These are phyloP conservation scores for Xylaria palmicola DNA, from an alignment of 495 filamentous ascomycete genomes.

Conservation along the genomic window DNA sequence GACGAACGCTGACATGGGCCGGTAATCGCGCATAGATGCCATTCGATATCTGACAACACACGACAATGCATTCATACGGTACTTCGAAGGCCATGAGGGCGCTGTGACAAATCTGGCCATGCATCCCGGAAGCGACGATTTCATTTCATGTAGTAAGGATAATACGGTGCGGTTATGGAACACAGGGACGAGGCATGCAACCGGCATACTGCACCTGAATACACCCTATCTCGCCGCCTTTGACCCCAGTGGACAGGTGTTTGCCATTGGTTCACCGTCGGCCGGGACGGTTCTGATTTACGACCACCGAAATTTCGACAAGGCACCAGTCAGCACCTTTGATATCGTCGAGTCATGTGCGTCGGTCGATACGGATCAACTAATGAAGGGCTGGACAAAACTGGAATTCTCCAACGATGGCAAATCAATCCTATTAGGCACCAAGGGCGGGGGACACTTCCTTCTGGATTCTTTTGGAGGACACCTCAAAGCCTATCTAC, in stretches of 20 bases:
- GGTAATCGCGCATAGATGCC: constrained; percentile 53
- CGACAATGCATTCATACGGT: constrained; percentile 91
- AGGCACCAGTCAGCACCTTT: constrained; percentile 82
- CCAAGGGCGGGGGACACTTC: constrained; percentile 77
- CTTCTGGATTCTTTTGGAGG: constrained; percentile 89
- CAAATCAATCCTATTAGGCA: constrained; percentile 78
- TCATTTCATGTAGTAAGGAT: constrained; percentile 87
- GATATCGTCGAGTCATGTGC: constrained; percentile 58
- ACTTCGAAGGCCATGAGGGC: constrained; percentile 85
- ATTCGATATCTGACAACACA: constrained; percentile 91
- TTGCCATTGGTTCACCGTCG: constrained; percentile 82
- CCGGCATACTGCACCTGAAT: constrained; percentile 72
- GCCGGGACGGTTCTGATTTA: constrained; percentile 81
- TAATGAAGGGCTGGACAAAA: constrained; percentile 70
- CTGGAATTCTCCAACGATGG: constrained; percentile 95
- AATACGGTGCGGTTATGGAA: constrained; percentile 89
- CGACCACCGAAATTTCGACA: constrained; percentile 90
- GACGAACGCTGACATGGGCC: constrained; percentile 22
- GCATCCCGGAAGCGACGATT: constrained; percentile 75
- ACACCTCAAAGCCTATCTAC: constrained; percentile 63
- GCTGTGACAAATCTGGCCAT: constrained; percentile 77
- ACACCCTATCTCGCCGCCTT: constrained; percentile 81
- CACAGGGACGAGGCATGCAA: constrained; percentile 65
- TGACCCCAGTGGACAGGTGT: constrained; percentile 84
- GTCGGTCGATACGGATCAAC: constrained; percentile 30